These are phyloP conservation scores for Botrytis fragariae DNA, from an alignment of 2,329 filamentous ascomycete species.

Conservation along the genomic window DNA sequence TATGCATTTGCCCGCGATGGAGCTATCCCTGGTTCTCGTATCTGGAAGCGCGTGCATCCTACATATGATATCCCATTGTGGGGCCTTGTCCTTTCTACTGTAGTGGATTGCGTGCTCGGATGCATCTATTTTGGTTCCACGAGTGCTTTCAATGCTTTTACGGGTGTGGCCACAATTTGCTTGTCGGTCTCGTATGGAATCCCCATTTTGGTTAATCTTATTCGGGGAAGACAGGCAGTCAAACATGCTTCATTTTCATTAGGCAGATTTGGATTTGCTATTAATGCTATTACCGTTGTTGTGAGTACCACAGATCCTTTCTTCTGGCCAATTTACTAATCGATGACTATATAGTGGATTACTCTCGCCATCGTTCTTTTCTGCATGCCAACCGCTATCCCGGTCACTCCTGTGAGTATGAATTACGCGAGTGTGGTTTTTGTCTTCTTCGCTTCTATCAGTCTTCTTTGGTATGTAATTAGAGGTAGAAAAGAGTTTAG, in stretches of 20 bases:
- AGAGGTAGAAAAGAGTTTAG: conserved; percentile 63
- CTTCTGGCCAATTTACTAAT: neutral
- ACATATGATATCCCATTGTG: conserved; percentile 67
- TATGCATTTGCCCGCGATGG: conserved; percentile 75
- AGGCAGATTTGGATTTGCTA: conserved; percentile 63
- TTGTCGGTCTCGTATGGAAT: conserved; percentile 73
- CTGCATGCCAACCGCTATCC: conserved; percentile 67
- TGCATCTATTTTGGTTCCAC: conserved; percentile 77
- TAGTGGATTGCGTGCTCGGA: conserved; percentile 68
- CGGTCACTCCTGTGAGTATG: conserved; percentile 56
- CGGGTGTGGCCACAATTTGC: conserved; percentile 76
- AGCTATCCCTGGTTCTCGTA: conserved; percentile 65
- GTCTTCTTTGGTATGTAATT: conserved; percentile 60
- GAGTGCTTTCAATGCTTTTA: conserved; percentile 77
- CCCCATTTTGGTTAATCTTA: conserved; percentile 68
- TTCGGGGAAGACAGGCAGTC: conserved; percentile 66
- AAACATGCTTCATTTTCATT: conserved; percentile 65
- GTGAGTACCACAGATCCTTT: neutral
- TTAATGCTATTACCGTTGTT: conserved; percentile 65
- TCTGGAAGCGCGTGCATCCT: conserved; percentile 65
- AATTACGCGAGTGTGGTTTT: conserved; percentile 68
- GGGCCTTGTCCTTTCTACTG: conserved; percentile 65
- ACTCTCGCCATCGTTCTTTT: conserved; percentile 67
- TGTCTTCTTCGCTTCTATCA: conserved; percentile 58
- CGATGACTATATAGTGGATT: conserved; percentile 53